A percentile compares a stretch with the other conserved stretches of the same genome.
Conservation (phyloP, 2,329 filamentous ascomycete species). For the Pseudonectria buxi region DNA sequence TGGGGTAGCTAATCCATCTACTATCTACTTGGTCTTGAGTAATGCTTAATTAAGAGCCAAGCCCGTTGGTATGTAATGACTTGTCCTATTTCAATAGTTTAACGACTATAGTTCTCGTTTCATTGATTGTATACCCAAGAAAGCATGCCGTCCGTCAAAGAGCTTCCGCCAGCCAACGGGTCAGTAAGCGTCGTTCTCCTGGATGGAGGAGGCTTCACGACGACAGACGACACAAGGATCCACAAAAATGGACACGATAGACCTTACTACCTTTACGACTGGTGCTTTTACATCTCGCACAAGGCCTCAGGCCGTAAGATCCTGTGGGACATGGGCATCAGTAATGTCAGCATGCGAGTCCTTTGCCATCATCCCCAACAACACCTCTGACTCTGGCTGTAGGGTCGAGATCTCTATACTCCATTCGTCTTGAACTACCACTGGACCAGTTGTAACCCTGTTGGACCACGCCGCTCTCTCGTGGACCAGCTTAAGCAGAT, state of each 20-base stretch:
- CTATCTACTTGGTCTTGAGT: too few species aligned
- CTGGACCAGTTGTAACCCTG: constrained; percentile 4
- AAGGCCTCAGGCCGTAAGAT: background rate
- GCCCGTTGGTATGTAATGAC: too few species aligned
- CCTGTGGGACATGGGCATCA: constrained; percentile 7
- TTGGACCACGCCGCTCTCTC: constrained; percentile 3
- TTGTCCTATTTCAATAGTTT: too few species aligned
- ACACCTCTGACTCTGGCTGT: background rate
- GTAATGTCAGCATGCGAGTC: constrained; percentile 1
- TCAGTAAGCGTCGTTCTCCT: constrained; percentile 2
- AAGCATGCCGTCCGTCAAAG: too few species aligned
- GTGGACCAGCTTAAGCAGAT: constrained; percentile 1
- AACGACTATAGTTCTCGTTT: too few species aligned
- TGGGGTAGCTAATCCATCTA: too few species aligned
- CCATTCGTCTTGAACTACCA: constrained; percentile 5
- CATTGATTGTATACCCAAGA: too few species aligned
- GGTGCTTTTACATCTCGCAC: constrained; percentile 8
- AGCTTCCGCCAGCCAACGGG: background rate
- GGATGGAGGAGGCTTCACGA: constrained; percentile 7
- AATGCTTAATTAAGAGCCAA: too few species aligned
- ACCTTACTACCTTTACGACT: constrained; percentile 5
- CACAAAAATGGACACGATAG: constrained; percentile 1
- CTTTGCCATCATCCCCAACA: too few species aligned
- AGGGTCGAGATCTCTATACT: constrained; percentile 4
- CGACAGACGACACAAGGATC: constrained; percentile 2